phyloP scores from a whole-genome alignment of 2,329 filamentous ascomycete genomes.

The Aspergillus fijiensis region DNA sequence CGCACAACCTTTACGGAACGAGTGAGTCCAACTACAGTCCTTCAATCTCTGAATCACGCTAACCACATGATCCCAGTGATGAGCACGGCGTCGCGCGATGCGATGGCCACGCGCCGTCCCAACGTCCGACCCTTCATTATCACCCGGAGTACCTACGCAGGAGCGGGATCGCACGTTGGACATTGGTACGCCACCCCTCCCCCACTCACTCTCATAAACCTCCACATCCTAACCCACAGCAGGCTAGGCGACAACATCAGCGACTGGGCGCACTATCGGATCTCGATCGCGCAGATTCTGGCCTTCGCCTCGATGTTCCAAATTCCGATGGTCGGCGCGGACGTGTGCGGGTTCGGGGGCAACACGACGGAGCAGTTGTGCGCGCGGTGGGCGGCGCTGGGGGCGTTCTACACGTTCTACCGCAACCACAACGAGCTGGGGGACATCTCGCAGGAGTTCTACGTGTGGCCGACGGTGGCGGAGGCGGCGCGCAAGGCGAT shows the following conservation, averaged over 20 bases:
- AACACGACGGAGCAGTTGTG: constrained; percentile 69
- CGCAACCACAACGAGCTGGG: constrained; percentile 66
- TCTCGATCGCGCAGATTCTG: constrained; percentile 60
- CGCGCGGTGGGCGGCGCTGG: constrained; percentile 71
- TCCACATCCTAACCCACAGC: not conserved
- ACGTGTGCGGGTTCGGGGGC: constrained; percentile 74
- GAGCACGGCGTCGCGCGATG: constrained; percentile 62
- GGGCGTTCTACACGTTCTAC: constrained; percentile 74
- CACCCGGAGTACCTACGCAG: constrained; percentile 73
- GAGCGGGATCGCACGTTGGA: constrained; percentile 61
- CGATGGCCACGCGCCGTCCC: constrained; percentile 67
- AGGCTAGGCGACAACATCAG: constrained; percentile 62
- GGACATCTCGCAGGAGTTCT: constrained; percentile 67
- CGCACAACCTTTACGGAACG: constrained; percentile 73
- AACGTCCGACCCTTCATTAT: constrained; percentile 67
- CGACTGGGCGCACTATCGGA: constrained; percentile 59
- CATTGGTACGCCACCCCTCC: constrained; percentile 51
- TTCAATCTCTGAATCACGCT: not conserved
- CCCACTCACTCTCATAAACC: constrained; percentile 6
- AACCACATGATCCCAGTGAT: constrained; percentile 55
- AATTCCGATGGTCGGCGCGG: constrained; percentile 66
- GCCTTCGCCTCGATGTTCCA: constrained; percentile 66
- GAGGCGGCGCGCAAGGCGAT: constrained; percentile 67
- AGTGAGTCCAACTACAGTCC: constrained; percentile 37
- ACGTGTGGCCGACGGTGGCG: constrained; percentile 64